These are phyloP conservation scores for Streptanthus diversifolius DNA, from an alignment of 345 rosid species.

Conservation along the genomic window DNA sequence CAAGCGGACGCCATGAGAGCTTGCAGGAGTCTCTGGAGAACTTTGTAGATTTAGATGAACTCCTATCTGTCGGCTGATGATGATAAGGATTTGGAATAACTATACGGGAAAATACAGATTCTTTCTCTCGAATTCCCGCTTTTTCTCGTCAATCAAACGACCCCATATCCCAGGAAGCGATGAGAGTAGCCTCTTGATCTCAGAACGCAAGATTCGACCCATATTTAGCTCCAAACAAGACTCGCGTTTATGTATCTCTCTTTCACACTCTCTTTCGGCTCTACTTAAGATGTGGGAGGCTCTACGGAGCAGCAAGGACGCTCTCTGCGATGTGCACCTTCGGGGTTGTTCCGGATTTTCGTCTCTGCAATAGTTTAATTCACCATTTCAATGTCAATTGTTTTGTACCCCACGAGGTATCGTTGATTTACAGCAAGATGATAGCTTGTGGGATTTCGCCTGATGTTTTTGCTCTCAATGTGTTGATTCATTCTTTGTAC, in stretches of 20 bases:
- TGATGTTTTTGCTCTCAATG: conserved; percentile 58
- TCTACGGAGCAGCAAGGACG: conserved; percentile 51
- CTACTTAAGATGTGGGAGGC: conserved; percentile 59
- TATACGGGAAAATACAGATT: conserved; percentile 16
- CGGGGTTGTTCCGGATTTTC: conserved; percentile 44
- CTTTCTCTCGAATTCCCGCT: conserved; percentile 28
- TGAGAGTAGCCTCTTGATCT: neutral
- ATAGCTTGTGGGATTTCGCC: conserved; percentile 54
- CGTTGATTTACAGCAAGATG: conserved; percentile 64
- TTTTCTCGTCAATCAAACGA: conserved; percentile 35
- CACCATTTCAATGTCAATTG: conserved; percentile 57
- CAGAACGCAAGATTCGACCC: conserved; percentile 1
- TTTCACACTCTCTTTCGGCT: conserved; percentile 70
- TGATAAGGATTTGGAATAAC: conserved; percentile 38
- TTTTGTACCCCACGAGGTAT: conserved; percentile 67
- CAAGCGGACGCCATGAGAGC: conserved; percentile 31
- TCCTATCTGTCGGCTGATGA: conserved; percentile 26
- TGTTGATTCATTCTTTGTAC: conserved; percentile 74
- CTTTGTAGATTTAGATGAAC: conserved; percentile 26
- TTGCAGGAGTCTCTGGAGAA: conserved; percentile 9
- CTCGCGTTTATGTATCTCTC: conserved; percentile 52
- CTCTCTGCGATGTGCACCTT: conserved; percentile 58
- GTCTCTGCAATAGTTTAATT: conserved; percentile 58
- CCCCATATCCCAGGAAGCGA: conserved; percentile 9
- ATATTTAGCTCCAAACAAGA: conserved; percentile 20